These are phyloP conservation scores for Backusella luteola DNA, from an alignment of 192 early-diverging fungal species.

Conservation along the genomic window DNA sequence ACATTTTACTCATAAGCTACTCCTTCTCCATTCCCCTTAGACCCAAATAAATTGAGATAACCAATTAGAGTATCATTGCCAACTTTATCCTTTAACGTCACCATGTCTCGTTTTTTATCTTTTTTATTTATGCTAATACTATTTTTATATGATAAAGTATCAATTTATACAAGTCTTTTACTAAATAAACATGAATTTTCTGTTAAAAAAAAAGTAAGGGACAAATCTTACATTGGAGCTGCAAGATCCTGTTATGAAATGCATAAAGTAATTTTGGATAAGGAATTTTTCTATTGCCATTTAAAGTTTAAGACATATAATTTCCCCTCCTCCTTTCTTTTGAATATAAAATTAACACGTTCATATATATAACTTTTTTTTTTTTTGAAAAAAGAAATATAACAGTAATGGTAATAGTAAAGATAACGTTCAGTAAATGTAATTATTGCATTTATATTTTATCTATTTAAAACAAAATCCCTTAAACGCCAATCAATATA, in stretches of 20 bases:
- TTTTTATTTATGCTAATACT: no score
- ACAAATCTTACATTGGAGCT: background rate
- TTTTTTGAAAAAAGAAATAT: background rate
- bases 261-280: background rate
- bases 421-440: background rate
- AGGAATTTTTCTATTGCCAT: background rate
- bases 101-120: background rate
- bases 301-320: background rate
- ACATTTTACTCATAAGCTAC: background rate
- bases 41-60: background rate
- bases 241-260: background rate
- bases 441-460: no score
- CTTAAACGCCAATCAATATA: no score
- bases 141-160: background rate
- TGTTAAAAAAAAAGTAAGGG: no score
- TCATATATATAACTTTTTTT: background rate
- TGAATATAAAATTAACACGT: constrained; percentile 1
- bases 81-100: constrained; percentile 7
- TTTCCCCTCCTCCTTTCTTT: background rate
- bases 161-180: no score
- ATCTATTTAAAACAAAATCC: no score
- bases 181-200: no score
- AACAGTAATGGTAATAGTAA: background rate
- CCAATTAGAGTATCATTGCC: constrained; percentile 1
- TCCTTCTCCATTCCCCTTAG: background rate